Percentiles rank a stretch among this genome's conserved stretches.
phyloP scores from a whole-genome alignment of 176 grass and related monocot genomes.

The Echinochloa phyllopogon region DNA sequence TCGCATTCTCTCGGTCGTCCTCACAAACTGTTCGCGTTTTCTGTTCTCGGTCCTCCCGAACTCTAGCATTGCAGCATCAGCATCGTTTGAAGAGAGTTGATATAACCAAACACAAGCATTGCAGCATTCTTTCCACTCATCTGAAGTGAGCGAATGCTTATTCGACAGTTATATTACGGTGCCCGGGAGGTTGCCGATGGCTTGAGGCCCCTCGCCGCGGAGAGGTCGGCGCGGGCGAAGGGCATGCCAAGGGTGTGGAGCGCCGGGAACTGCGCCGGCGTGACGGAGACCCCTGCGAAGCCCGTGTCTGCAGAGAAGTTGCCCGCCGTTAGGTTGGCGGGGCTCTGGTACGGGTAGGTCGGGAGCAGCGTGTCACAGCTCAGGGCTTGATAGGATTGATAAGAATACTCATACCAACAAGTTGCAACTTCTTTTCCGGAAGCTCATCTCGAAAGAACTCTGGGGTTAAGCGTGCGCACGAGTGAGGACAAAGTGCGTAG shows the following conservation, averaged over 20 bases:
- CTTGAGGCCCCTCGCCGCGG: too few relatives aligned
- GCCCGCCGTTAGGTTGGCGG: constrained; percentile 56
- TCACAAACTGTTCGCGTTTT: too few relatives aligned
- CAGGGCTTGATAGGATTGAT: too few relatives aligned
- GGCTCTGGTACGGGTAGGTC: constrained; percentile 65
- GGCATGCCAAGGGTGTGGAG: constrained; percentile 80
- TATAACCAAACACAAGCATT: constrained; percentile 6
- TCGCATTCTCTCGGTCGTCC: too few relatives aligned
- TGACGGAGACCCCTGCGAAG: constrained; percentile 70
- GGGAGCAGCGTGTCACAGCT: constrained; percentile 39
- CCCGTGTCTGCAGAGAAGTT: constrained; percentile 66
- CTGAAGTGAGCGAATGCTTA: background rate
- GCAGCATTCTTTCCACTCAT: constrained; percentile 50
- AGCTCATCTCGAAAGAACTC: too few relatives aligned
- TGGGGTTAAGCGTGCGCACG: too few relatives aligned
- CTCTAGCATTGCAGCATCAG: too few relatives aligned
- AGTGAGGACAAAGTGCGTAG: too few relatives aligned
- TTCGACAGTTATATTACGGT: constrained; percentile 22
- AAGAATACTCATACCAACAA: too few relatives aligned
- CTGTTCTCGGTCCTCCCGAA: too few relatives aligned
- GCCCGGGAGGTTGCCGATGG: constrained; percentile 1
- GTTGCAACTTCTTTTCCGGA: too few relatives aligned
- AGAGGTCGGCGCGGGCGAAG: constrained; percentile 82
- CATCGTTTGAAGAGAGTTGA: constrained; percentile 65
- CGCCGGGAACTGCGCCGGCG: constrained; percentile 65